Conservation (phyloP, 164 flowering plant species). For the Piper betle region DNA sequence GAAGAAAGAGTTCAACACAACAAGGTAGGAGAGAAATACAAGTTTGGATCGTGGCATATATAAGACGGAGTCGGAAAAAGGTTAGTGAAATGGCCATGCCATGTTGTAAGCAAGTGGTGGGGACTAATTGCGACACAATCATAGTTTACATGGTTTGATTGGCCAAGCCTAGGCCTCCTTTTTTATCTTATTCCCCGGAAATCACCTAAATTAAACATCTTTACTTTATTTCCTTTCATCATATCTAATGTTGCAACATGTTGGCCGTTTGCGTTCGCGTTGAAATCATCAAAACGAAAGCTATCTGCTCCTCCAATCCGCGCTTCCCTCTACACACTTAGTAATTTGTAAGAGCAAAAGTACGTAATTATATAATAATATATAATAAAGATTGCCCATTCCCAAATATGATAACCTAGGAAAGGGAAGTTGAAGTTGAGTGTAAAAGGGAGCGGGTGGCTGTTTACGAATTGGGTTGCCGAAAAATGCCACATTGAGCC, state of each 20-base stretch:
- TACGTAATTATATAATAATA: not conserved
- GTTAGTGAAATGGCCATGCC: not conserved
- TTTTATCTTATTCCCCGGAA: not conserved
- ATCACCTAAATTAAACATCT: not conserved
- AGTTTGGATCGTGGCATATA: constrained; percentile 1
- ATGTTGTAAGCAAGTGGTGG: not conserved
- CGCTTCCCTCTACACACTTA: too few species aligned
- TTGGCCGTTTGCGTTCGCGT: not conserved
- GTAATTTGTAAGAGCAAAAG: not conserved
- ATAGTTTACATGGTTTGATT: not conserved
- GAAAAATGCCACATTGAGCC: not conserved
- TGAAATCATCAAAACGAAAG: not conserved
- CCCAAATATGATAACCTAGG: too few species aligned
- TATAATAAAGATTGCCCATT: too few species aligned
- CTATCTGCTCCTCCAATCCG: not conserved
- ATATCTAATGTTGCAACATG: too few species aligned
- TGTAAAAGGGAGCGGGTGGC: not conserved
- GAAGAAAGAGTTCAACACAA: too few species aligned
- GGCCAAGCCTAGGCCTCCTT: not conserved
- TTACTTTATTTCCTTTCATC: too few species aligned
- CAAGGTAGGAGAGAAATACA: too few species aligned
- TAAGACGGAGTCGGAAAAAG: constrained; percentile 1
- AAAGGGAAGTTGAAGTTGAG: not conserved
- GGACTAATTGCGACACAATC: not conserved
- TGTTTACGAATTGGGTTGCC: not conserved